Percentiles rank a stretch among this genome's conserved stretches.
Conservation (phyloP, 2,329 filamentous ascomycete genomes). For the Dactylellina parvicollis region DNA sequence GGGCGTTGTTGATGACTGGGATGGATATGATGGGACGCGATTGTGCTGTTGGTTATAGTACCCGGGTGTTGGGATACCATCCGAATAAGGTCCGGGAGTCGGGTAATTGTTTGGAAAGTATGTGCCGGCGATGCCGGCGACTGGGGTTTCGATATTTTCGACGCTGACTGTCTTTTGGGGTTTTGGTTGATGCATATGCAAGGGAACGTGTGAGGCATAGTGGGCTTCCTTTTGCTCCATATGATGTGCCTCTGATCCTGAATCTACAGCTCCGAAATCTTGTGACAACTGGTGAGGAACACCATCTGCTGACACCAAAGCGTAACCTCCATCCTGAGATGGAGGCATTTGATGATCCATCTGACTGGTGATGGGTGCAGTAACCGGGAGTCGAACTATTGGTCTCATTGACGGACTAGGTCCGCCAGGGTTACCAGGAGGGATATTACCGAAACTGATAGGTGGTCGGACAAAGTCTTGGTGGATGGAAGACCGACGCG, state of each 20-base stretch:
- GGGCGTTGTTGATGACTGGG: slow-evolving; percentile 64
- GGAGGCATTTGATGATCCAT: slow-evolving; percentile 10
- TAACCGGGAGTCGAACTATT: slow-evolving; percentile 60
- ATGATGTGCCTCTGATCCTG: background rate
- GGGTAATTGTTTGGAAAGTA: slow-evolving; percentile 67
- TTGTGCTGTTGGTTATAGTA: slow-evolving; percentile 51
- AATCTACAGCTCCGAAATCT: slow-evolving; percentile 4
- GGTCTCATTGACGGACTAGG: slow-evolving; percentile 54
- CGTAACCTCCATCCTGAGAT: slow-evolving; percentile 20
- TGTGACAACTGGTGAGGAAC: slow-evolving; percentile 8
- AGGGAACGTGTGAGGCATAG: slow-evolving; percentile 68
- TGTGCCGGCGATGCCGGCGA: slow-evolving; percentile 62
- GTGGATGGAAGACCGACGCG: slow-evolving; percentile 57
- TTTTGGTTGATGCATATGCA: slow-evolving; percentile 87
- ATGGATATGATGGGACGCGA: slow-evolving; percentile 52
- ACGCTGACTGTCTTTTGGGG: slow-evolving; percentile 95
- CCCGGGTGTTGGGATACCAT: slow-evolving; percentile 57
- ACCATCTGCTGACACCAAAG: slow-evolving; percentile 17
- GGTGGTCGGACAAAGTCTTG: slow-evolving; percentile 54
- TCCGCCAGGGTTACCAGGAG: slow-evolving; percentile 36
- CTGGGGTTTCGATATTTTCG: slow-evolving; percentile 88
- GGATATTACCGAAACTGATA: slow-evolving; percentile 54
- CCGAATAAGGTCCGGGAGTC: slow-evolving; percentile 56
- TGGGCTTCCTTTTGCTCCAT: slow-evolving; percentile 68
- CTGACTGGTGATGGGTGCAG: slow-evolving; percentile 55